These are phyloP conservation scores for Tylopilus intermedius DNA, from an alignment of 768 basidiomycete genomes.

Conservation along the genomic window DNA sequence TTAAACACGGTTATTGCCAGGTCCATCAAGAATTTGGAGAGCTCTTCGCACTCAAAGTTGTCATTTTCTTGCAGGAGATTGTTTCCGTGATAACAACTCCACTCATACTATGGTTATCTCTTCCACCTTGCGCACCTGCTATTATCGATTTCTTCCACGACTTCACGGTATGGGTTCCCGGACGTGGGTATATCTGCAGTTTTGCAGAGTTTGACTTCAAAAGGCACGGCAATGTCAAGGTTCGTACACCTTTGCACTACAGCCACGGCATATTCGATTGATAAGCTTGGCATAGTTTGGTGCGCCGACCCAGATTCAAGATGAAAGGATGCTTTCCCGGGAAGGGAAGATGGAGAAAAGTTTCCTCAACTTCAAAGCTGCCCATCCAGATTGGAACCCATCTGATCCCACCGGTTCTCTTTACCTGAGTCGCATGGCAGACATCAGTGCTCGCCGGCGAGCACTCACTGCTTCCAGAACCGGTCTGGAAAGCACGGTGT, in stretches of 20 bases:
- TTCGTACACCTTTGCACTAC: constrained; percentile 29
- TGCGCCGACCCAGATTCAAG: constrained; percentile 64
- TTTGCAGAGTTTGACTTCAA: constrained; percentile 99
- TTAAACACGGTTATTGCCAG: constrained; percentile 34
- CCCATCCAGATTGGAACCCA: constrained; percentile 95
- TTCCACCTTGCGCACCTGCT: constrained; percentile 83
- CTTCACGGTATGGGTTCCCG: constrained; percentile 94
- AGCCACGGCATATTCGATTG: background rate
- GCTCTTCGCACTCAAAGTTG: constrained; percentile 89
- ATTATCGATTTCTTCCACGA: constrained; percentile 98
- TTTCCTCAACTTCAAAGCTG: constrained; percentile 92
- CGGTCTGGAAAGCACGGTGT: constrained; percentile 25
- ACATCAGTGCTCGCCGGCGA: constrained; percentile 49
- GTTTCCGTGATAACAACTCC: constrained; percentile 91
- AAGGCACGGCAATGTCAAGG: constrained; percentile 88
- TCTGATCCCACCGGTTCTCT: constrained; percentile 86
- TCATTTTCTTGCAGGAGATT: constrained; percentile 83
- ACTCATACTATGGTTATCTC: constrained; percentile 87
- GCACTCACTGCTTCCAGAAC: constrained; percentile 25
- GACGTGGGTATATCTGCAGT: constrained; percentile 93
- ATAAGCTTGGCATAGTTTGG: constrained; percentile 55
- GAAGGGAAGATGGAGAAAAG: constrained; percentile 99
- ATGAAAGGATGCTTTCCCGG: constrained; percentile 76
- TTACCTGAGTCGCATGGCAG: constrained; percentile 81
- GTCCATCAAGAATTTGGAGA: constrained; percentile 89